Conservation (phyloP, 2,329 filamentous ascomycete genomes). For the Domatiomyces catenatus region DNA sequence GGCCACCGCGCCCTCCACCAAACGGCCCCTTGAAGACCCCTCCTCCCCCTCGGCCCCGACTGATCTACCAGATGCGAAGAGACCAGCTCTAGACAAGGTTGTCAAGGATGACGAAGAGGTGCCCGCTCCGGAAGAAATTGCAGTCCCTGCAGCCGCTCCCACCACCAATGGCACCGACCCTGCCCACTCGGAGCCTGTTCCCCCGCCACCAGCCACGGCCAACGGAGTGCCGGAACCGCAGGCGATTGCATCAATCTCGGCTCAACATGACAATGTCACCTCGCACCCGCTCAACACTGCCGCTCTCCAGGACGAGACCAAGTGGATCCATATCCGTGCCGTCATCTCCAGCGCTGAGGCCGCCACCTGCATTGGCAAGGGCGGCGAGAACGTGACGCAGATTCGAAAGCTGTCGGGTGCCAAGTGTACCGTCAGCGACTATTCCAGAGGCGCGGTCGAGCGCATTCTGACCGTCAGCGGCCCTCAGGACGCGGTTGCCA, state of each 20-base stretch:
- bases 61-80: conserved; percentile 94
- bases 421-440: conserved; percentile 98
- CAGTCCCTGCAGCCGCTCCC: conserved; percentile 25
- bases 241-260: conserved; percentile 42
- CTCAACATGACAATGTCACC: conserved; percentile 36
- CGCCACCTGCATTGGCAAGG: conserved; percentile 95
- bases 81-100: conserved; percentile 86
- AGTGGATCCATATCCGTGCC: conserved; percentile 92
- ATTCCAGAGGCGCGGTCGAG: conserved; percentile 90
- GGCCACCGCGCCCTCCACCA: conserved; percentile 38
- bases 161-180: conserved; percentile 37
- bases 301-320: conserved; percentile 64
- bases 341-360: conserved; percentile 96
- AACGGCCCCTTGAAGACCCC: conserved; percentile 91
- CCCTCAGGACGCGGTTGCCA: conserved; percentile 87
- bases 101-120: conserved; percentile 45
- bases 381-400: conserved; percentile 94
- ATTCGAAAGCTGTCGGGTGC: conserved; percentile 89
- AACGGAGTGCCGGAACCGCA: conserved; percentile 32
- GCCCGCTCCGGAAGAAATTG: conserved; percentile 15
- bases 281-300: conserved; percentile 24
- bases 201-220: conserved; percentile 8
- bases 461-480: conserved; percentile 95
- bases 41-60: conserved; percentile 83
- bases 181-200: conserved; percentile 50